These are phyloP conservation scores for Casuarina cunninghamiana DNA, from an alignment of 306 rosid genomes.

Conservation along the genomic window DNA sequence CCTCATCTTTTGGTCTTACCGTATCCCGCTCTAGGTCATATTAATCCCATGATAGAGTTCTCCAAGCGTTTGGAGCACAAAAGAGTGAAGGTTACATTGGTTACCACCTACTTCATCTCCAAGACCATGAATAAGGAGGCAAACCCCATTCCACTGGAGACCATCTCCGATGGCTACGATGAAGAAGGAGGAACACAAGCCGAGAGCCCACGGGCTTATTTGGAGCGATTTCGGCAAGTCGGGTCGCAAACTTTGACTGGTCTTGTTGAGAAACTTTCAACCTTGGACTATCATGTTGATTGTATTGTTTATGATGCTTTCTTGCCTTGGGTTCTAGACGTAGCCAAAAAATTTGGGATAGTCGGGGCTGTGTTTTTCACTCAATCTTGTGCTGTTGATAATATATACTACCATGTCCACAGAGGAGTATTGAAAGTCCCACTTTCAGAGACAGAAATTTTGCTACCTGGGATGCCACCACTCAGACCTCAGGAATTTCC, in stretches of 20 bases:
- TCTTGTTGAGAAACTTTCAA: conserved; percentile 34
- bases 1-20: conserved; percentile 43
- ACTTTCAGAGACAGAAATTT: conserved; percentile 22
- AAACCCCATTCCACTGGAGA: conserved; percentile 33
- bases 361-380: conserved; percentile 51
- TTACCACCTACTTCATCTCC: conserved; percentile 49
- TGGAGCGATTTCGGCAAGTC: conserved; percentile 27
- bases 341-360: conserved; percentile 47
- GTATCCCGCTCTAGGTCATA: conserved; percentile 61
- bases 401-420: conserved; percentile 36
- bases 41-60: conserved; percentile 56
- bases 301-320: conserved; percentile 56
- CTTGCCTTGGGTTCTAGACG: conserved; percentile 50
- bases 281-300: conserved; percentile 33
- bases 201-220: conserved; percentile 31
- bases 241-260: conserved; percentile 46
- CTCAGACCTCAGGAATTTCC: conserved; percentile 53
- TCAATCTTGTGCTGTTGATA: conserved; percentile 50
- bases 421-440: conserved; percentile 43
- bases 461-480: conserved; percentile 43
- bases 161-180: conserved; percentile 68
- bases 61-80: conserved; percentile 38
- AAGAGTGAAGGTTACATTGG: conserved; percentile 44
- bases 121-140: conserved; percentile 36
- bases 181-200: conserved; percentile 45